phyloP scores from a whole-genome alignment of 495 filamentous ascomycete species.

The Glarea lozoyensis region DNA sequence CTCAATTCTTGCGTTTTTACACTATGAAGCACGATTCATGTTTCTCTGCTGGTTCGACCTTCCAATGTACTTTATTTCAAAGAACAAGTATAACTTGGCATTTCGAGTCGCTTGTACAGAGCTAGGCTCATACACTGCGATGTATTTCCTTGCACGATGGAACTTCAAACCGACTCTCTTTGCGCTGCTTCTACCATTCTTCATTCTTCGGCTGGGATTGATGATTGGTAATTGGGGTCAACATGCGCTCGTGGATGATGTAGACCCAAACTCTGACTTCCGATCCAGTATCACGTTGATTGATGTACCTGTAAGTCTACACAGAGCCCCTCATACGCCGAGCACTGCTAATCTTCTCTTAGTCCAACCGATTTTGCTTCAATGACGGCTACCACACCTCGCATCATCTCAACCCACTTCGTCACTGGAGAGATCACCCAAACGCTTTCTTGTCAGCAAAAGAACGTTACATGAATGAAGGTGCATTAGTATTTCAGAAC shows the following conservation, averaged over 20 bases:
- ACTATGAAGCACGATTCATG: constrained; percentile 64
- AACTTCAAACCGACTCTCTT: constrained; percentile 46
- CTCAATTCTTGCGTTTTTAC: constrained; percentile 47
- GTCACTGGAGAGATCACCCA: constrained; percentile 70
- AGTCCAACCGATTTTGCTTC: constrained; percentile 64
- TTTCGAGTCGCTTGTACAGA: constrained; percentile 49
- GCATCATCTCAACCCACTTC: constrained; percentile 63
- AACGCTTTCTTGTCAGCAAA: constrained; percentile 56
- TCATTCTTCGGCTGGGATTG: constrained; percentile 50
- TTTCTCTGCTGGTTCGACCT: constrained; percentile 66
- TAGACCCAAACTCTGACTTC: constrained; percentile 60
- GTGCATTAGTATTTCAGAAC: constrained; percentile 61
- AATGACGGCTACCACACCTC: constrained; percentile 76
- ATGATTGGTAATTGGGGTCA: constrained; percentile 75
- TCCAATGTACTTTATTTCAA: constrained; percentile 60
- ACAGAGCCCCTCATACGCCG: not conserved
- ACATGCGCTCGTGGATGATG: constrained; percentile 62
- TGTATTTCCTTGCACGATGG: constrained; percentile 38
- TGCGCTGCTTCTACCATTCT: constrained; percentile 51
- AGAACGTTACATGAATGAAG: constrained; percentile 44
- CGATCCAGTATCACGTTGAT: constrained; percentile 64
- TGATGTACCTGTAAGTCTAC: constrained; percentile 58
- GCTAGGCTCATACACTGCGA: constrained; percentile 36
- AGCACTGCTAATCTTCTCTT: too few species aligned
- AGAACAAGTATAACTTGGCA: constrained; percentile 40